Evolutionary conservation across 106 monocot genomes (phyloP), one percentile per base, ranked within the genome.

Genomic region (Alisma plantagoaquatica): DNA sequence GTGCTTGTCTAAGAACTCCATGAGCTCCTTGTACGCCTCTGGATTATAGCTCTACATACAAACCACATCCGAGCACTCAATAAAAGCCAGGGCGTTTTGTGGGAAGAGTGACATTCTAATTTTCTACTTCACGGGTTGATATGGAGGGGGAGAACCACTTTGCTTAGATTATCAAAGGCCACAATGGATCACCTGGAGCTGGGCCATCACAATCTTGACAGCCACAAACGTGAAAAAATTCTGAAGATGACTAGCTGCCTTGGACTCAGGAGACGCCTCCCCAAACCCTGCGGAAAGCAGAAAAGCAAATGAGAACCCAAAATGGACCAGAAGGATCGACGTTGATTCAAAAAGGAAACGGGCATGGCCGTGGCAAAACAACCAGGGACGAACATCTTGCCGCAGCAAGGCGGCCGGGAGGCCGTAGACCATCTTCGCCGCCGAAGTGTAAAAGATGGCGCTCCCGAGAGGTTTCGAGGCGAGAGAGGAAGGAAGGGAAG

Each of bases 331-430:
- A n/a, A n/a, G n/a, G n/a, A n/a, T n/a, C n/a, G n/a, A n/a, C n/a
- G n/a, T n/a, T n/a, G n/a, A n/a, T n/a, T n/a, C n/a, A n/a, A 47
- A 10, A 31, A 33, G 46, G 32, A 15, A 4, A 33, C 3, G 23
- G 24, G n/a, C 23, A 20, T 4, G 6, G 12, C 31, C 30, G 25
- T n/a, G 47, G 18, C 28, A 29, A 51, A 18, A 60, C 11, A 44
- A 82, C 88, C 88, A 10, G 84, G 77, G 25, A 90, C 90, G 35
- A 73, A 84, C 90, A 90, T 90, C 84, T 90, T 84, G 8, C 71
- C 52, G 75, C 83, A 91, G 17, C 73, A 74, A 63, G 60, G n/a
- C 4, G 45, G 45, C 12, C 16, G 45, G 35, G 35, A 38, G 35
- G 35, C 14, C 6, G 14, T 38, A 14, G 9, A 14, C 35, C 35